Conservation (phyloP, 2,329 filamentous ascomycete genomes). For the Paecilomyces variotii region DNA sequence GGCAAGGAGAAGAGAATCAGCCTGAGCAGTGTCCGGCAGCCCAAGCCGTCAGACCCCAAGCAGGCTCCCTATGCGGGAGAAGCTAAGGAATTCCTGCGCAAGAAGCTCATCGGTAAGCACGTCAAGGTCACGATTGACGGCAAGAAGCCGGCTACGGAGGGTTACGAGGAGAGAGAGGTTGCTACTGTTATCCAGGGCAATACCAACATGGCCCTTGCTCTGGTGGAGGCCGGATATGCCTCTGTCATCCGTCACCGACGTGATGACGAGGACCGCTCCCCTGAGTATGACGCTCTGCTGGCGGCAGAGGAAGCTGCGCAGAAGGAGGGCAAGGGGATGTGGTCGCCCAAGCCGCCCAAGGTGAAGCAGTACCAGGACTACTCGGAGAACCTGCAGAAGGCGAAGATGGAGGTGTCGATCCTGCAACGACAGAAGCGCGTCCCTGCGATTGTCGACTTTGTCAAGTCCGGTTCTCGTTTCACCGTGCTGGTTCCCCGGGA, state of each 20-base stretch:
- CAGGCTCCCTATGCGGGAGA: conserved; percentile 86
- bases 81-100: conserved; percentile 91
- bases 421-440: conserved; percentile 88
- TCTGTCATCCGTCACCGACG: conserved; percentile 92
- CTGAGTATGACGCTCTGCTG: conserved; percentile 69
- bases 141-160: conserved; percentile 79
- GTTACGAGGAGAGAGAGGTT: conserved; percentile 90
- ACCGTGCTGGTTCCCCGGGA: conserved; percentile 86
- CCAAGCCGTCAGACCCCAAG: conserved; percentile 77
- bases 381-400: conserved; percentile 87
- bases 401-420: conserved; percentile 83
- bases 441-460: conserved; percentile 89
- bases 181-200: conserved; percentile 75
- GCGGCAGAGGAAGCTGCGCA: conserved; percentile 55
- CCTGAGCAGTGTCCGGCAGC: conserved; percentile 86
- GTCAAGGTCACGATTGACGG: conserved; percentile 85
- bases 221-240: conserved; percentile 89
- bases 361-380: conserved; percentile 78
- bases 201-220: conserved; percentile 74
- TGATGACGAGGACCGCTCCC: conserved; percentile 87
- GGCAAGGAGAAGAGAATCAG: conserved; percentile 84
- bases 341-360: conserved; percentile 82
- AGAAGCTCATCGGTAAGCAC: conserved; percentile 92
- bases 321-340: conserved; percentile 86
- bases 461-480: conserved; percentile 94